phyloP scores from a whole-genome alignment of 164 flowering plant genomes.

The Tinospora cordifolia region DNA sequence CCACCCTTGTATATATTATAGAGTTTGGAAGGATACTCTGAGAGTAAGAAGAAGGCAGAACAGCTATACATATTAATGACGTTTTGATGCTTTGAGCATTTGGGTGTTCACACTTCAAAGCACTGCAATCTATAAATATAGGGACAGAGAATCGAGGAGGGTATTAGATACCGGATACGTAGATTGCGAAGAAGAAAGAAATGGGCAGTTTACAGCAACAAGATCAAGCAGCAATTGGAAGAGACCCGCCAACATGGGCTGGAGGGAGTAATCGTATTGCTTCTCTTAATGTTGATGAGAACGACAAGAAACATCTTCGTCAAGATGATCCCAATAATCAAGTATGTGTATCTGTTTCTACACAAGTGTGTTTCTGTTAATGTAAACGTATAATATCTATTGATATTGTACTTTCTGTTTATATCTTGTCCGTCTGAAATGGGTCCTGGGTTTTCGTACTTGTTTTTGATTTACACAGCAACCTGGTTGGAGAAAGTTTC shows the following conservation, averaged over 20 bases:
- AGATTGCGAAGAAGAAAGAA: neutral
- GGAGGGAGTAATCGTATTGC: conserved; percentile 37
- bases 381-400: neutral
- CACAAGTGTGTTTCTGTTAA: neutral
- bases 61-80: neutral
- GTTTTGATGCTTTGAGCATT: neutral
- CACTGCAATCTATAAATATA: neutral
- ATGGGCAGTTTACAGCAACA: neutral
- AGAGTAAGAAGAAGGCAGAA: neutral
- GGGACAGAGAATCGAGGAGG: neutral
- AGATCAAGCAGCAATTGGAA: neutral
- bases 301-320: conserved; percentile 3
- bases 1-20: neutral
- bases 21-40: neutral
- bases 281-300: conserved; percentile 22
- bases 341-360: conserved; percentile 4
- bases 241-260: neutral
- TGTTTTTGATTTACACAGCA: conserved; percentile 18
- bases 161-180: neutral
- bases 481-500: conserved; percentile 54
- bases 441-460: neutral
- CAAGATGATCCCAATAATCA: conserved; percentile 13
- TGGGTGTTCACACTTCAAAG: neutral
- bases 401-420: no score
- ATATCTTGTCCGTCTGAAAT: neutral